Base-by-base conservation (phyloP, 345 rosid genomes). In the Dimocarpus longan region DNA sequence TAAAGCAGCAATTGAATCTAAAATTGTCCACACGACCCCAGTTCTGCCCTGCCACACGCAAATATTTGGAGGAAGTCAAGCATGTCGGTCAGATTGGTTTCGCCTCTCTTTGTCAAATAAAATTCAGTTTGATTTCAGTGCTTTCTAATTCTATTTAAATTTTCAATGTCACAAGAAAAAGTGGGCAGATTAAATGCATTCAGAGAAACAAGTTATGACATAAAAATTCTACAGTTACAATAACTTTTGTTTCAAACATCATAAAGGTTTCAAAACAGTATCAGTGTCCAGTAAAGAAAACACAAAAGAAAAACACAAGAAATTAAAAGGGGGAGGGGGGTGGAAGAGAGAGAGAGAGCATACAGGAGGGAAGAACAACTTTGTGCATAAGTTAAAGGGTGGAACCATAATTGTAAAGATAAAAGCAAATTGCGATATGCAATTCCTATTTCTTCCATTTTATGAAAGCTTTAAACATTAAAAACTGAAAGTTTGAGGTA, bases 41-140 rank as follows among this genome's bases (percentile, higher is more conserved):
- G 86, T 93, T 94, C 99, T 96, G 97, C 88, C 94, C 94, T 91
- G 97, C 90, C 97, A 71, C 84, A 78, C 48, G 78, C 70, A 76
- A 79, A 59, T 86, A 66, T 80, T 66, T 76, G 80, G 59, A 54
- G 75, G 73, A 71, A 68, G 77, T 44, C 37, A 50, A 75, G 78
- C 46, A 78, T 42, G 67, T 43, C 48, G 15, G 12, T 65, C 54
- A 40, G 42, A 66, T 65, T 26, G 21, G 65, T 21, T 56, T 66
- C 56, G 62, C 32, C 62, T 46, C 68, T 32, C 78, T 22, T 13
- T 63, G 16, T 65, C 64, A 57, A 48, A 74, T 56, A 60, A 43
- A 46, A 62, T 16, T 59, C 24, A 73, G 56, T 59, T 42, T 74
- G 9, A 64, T 57, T 67, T 56, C 19, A 37, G 71, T 37, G 54